phyloP scores from a whole-genome alignment of 2,329 filamentous ascomycete species.

The Pestalotiopsis sp. region DNA sequence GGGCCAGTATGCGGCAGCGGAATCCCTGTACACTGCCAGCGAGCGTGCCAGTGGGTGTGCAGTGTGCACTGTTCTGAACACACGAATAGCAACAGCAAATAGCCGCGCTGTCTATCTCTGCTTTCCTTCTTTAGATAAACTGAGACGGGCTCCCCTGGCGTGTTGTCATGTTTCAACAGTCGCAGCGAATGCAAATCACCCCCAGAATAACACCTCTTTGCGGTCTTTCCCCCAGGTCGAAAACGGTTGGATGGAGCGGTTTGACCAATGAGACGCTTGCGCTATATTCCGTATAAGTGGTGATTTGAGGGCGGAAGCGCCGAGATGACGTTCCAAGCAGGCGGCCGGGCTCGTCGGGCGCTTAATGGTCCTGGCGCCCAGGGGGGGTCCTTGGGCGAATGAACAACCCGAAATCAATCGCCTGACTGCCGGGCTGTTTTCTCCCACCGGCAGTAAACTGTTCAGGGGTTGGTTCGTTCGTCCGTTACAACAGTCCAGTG shows the following conservation, averaged over 20 bases:
- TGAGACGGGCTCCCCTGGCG: conserved; percentile 17
- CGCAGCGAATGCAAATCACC: conserved; percentile 24
- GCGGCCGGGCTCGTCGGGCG: background rate
- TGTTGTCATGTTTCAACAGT: conserved; percentile 29
- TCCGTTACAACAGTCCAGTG: background rate
- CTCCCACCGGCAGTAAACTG: background rate
- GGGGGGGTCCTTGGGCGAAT: background rate
- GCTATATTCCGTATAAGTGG: background rate
- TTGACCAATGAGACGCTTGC: background rate
- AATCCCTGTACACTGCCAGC: background rate
- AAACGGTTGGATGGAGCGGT: background rate
- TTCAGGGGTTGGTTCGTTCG: conserved; percentile 1
- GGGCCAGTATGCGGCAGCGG: conserved; percentile 3
- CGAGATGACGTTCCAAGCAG: conserved; percentile 4
- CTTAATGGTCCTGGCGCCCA: background rate
- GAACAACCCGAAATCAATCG: background rate
- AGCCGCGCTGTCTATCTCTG: conserved; percentile 19
- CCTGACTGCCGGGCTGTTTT: background rate
- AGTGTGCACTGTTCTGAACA: background rate
- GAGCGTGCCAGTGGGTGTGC: background rate
- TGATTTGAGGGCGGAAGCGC: conserved; percentile 8
- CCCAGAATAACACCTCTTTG: background rate
- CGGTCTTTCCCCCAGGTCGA: background rate
- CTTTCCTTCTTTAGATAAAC: conserved; percentile 21
- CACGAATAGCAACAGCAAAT: conserved; percentile 11